Evolutionary conservation across 495 filamentous ascomycete species (phyloP).

Genomic region (Trichoderma orchidacearum): DNA sequence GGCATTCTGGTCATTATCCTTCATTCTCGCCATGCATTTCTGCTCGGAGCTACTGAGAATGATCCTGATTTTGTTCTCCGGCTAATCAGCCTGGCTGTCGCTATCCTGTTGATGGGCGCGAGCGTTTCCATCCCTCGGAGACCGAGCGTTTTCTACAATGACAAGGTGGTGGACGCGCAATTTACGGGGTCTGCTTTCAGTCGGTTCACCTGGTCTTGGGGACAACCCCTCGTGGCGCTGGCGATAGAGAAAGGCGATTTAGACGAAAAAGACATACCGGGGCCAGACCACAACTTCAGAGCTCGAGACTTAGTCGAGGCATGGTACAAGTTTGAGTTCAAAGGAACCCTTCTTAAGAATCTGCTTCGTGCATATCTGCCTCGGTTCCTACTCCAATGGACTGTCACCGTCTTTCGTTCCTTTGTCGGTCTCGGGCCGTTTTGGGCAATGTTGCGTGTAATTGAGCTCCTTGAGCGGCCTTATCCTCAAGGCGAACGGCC

Average conservation of each 20-base stretch:
- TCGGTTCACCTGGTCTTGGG: conserved; percentile 56
- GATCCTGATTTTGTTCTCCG: conserved; percentile 18
- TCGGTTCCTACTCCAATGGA: conserved; percentile 38
- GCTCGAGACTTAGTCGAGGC: conserved; percentile 29
- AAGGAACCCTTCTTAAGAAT: conserved; percentile 46
- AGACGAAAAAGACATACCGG: conserved; percentile 45
- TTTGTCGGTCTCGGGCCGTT: conserved; percentile 56
- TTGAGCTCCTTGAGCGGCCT: conserved; percentile 17
- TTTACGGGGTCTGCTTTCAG: conserved; percentile 43
- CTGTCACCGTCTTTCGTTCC: conserved; percentile 36
- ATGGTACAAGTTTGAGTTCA: conserved; percentile 37
- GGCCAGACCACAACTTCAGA: conserved; percentile 33
- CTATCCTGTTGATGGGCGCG: conserved; percentile 20
- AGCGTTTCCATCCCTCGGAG: conserved; percentile 46
- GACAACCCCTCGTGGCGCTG: conserved; percentile 32
- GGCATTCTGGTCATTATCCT: conserved; percentile 22
- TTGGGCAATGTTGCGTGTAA: conserved; percentile 49
- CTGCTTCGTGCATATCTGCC: conserved; percentile 41
- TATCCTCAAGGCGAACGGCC: not conserved
- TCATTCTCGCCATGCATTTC: conserved; percentile 17
- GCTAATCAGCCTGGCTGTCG: conserved; percentile 19
- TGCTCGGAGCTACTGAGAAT: not conserved
- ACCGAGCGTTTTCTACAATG: conserved; percentile 48
- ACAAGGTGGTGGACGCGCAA: conserved; percentile 48
- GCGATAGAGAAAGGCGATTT: conserved; percentile 42